Evolutionary conservation across 208 protist species (phyloP).

Genomic region (Blastocrithidia nonstop): DNA sequence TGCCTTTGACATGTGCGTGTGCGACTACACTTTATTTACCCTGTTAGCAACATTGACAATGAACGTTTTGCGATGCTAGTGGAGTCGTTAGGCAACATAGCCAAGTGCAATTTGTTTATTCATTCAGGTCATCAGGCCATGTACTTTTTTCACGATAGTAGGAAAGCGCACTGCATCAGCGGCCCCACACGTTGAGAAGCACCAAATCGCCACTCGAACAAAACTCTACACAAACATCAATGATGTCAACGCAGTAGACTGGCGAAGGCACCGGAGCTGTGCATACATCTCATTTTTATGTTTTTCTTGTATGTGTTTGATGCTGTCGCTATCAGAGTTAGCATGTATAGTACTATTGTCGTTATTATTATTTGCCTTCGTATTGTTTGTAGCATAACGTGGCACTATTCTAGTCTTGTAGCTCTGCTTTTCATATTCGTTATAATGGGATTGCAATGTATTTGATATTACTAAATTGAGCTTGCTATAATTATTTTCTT

Average conservation of each 20-base stretch:
- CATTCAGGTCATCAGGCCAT: slow-evolving; percentile 53
- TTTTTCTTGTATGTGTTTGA: background rate
- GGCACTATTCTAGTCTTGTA: too few relatives aligned
- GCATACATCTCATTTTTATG: slow-evolving; percentile 1
- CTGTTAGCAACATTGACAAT: too few relatives aligned
- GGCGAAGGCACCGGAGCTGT: slow-evolving; percentile 3
- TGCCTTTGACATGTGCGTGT: too few relatives aligned
- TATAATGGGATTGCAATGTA: too few relatives aligned
- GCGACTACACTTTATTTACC: too few relatives aligned
- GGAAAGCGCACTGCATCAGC: slow-evolving; percentile 27
- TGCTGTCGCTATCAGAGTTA: background rate
- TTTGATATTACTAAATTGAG: too few relatives aligned
- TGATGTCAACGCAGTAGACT: slow-evolving; percentile 24
- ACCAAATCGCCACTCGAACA: slow-evolving; percentile 51
- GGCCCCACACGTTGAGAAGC: slow-evolving; percentile 21
- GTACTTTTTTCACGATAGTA: slow-evolving; percentile 26
- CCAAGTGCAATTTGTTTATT: slow-evolving; percentile 42
- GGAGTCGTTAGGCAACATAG: slow-evolving; percentile 11
- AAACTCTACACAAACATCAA: slow-evolving; percentile 51
- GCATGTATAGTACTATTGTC: too few relatives aligned
- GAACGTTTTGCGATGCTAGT: too few relatives aligned
- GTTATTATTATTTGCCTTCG: background rate
- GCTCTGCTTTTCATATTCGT: too few relatives aligned
- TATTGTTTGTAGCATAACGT: too few relatives aligned
- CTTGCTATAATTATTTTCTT: too few relatives aligned